A percentile compares a stretch with the other conserved stretches of the same genome.
phyloP scores from a whole-genome alignment of 2,329 filamentous ascomycete species.

The Penicillium sp. region DNA sequence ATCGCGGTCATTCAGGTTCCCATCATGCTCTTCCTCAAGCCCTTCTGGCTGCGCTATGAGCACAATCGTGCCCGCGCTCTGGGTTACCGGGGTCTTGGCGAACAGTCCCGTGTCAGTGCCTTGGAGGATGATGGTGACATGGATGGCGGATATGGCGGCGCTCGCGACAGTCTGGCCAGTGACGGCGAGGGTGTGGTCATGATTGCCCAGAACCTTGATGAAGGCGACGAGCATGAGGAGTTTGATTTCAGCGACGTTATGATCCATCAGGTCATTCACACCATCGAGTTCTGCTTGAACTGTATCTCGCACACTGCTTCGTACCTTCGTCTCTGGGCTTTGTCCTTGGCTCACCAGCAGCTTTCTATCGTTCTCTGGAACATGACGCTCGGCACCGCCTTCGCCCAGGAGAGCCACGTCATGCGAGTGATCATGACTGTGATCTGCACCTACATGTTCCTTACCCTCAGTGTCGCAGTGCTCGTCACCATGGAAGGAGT shows the following conservation, averaged over 20 bases:
- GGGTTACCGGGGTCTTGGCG: conserved; percentile 91
- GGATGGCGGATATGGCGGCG: conserved; percentile 60
- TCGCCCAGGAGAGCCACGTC: conserved; percentile 63
- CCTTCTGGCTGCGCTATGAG: conserved; percentile 90
- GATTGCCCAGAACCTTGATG: conserved; percentile 79
- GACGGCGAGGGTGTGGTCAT: conserved; percentile 83
- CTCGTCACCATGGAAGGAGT: conserved; percentile 95
- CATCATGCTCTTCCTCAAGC: conserved; percentile 89
- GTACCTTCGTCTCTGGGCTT: conserved; percentile 95
- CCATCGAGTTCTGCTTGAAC: conserved; percentile 98
- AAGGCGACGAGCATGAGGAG: conserved; percentile 83
- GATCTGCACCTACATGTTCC: conserved; percentile 84
- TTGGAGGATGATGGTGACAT: conserved; percentile 84
- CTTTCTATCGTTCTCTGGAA: conserved; percentile 93
- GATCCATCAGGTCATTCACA: conserved; percentile 99
- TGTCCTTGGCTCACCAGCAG: conserved; percentile 97
- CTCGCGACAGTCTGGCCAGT: conserved; percentile 67
- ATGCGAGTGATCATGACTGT: conserved; percentile 79
- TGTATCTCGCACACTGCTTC: conserved; percentile 98
- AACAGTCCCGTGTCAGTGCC: conserved; percentile 83
- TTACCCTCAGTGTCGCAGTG: conserved; percentile 76
- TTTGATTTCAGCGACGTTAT: conserved; percentile 97
- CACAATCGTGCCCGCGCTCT: conserved; percentile 84
- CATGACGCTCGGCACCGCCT: conserved; percentile 85
- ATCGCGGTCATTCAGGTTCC: conserved; percentile 86